Conservation (phyloP, 305 asterid genomes). For the Caryopteris hybrid region DNA sequence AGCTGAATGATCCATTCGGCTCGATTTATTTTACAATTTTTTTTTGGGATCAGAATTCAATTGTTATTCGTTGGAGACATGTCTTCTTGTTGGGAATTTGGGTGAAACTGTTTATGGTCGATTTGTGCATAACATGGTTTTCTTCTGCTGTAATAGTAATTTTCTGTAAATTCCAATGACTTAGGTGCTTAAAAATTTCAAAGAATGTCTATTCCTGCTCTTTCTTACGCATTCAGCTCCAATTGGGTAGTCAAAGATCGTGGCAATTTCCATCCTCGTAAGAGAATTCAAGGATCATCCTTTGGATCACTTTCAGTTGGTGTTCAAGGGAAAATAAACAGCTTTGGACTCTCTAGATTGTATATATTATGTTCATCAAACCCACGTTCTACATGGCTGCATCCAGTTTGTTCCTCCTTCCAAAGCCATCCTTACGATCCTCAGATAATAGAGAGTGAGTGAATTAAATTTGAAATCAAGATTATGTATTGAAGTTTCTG, state of each 20-base stretch:
- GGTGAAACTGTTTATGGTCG: neutral
- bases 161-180: neutral
- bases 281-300: conserved; percentile 1
- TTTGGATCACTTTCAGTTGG: conserved; percentile 15
- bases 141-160: neutral
- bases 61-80: neutral
- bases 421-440: conserved; percentile 4
- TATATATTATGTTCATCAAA: neutral
- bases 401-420: conserved; percentile 28
- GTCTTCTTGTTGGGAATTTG: neutral
- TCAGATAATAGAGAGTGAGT: conserved; percentile 42
- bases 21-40: neutral
- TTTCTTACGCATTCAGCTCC: conserved; percentile 24
- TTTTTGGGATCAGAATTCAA: neutral
- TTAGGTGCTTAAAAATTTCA: conserved; percentile 9
- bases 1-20: neutral
- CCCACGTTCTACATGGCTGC: conserved; percentile 10
- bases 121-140: neutral
- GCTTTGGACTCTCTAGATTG: conserved; percentile 10
- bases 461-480: neutral
- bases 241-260: conserved; percentile 20
- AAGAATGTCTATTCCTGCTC: conserved; percentile 32
- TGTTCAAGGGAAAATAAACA: conserved; percentile 16
- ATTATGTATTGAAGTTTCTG: conserved; percentile 13
- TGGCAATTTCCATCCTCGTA: conserved; percentile 17